A percentile compares a stretch with the other conserved stretches of the same genome.
These are phyloP conservation scores for Gloeophyllum trabeum DNA, from an alignment of 768 basidiomycete species.

Conservation along the genomic window DNA sequence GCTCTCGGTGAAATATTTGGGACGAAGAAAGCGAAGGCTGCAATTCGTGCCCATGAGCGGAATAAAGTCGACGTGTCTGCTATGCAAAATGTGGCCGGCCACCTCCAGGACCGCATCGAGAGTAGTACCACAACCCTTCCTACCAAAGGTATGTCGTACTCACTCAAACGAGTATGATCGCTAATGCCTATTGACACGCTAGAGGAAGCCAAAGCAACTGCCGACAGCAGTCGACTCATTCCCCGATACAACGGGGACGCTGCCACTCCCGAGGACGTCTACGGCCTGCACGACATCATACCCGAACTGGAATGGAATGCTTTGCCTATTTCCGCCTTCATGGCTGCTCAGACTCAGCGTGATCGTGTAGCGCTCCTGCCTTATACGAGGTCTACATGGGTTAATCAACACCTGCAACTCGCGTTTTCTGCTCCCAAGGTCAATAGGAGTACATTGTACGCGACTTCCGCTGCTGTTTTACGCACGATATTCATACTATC, in stretches of 20 bases:
- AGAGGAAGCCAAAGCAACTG: slow-evolving; percentile 60
- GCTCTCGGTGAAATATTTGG: slow-evolving; percentile 90
- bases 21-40: slow-evolving; percentile 85
- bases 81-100: slow-evolving; percentile 74
- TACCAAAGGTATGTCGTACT: slow-evolving; percentile 42
- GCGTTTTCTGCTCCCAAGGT: slow-evolving; percentile 29
- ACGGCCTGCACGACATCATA: slow-evolving; percentile 66
- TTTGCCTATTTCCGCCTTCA: slow-evolving; percentile 44
- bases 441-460: slow-evolving; percentile 45
- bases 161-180: background rate
- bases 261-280: slow-evolving; percentile 57
- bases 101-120: slow-evolving; percentile 77
- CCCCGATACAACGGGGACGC: slow-evolving; percentile 67
- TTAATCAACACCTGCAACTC: slow-evolving; percentile 50
- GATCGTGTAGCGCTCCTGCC: slow-evolving; percentile 51
- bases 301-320: slow-evolving; percentile 74
- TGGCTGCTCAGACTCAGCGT: slow-evolving; percentile 32
- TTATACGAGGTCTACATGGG: slow-evolving; percentile 53
- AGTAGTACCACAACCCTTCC: slow-evolving; percentile 59
- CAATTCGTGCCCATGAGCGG: slow-evolving; percentile 76
- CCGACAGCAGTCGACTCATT: slow-evolving; percentile 59
- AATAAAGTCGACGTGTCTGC: slow-evolving; percentile 84
- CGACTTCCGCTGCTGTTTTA: background rate
- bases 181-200: slow-evolving; percentile 5
- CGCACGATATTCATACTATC: background rate